These are phyloP conservation scores for Pichia cabralensis DNA, from an alignment of 805 yeast species.

Conservation along the genomic window DNA sequence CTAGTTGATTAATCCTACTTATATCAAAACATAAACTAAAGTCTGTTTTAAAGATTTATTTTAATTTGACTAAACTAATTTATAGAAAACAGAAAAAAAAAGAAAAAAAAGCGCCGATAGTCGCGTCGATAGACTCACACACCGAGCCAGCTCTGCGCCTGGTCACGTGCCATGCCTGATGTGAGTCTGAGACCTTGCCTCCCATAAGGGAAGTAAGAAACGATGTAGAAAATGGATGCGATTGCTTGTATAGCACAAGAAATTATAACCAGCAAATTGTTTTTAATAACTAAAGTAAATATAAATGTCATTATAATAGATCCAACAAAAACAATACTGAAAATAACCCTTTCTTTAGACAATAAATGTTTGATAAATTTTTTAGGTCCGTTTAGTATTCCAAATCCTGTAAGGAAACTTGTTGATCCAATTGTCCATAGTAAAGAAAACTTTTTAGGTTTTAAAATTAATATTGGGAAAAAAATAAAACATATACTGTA, in stretches of 20 bases:
- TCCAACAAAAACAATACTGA: slow-evolving; percentile 62
- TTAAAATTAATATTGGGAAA: slow-evolving; percentile 72
- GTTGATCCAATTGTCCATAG: slow-evolving; percentile 83
- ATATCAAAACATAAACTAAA: too few relatives aligned
- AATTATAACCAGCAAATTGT: slow-evolving; percentile 59
- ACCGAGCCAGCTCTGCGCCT: slow-evolving; percentile 22
- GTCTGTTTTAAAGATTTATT: too few relatives aligned
- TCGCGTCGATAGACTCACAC: too few relatives aligned
- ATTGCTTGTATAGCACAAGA: slow-evolving; percentile 63
- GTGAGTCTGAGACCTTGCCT: slow-evolving; percentile 56
- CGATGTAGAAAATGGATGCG: slow-evolving; percentile 72
- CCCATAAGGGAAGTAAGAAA: slow-evolving; percentile 91
- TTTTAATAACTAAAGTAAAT: slow-evolving; percentile 53
- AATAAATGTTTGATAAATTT: slow-evolving; percentile 58
- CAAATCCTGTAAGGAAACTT: slow-evolving; percentile 73
- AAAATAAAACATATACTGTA: slow-evolving; percentile 66
- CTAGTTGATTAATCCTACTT: too few relatives aligned
- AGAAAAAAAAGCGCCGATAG: too few relatives aligned
- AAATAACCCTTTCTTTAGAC: slow-evolving; percentile 62
- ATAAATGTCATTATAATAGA: slow-evolving; percentile 64
- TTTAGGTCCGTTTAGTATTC: slow-evolving; percentile 78
- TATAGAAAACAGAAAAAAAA: too few relatives aligned
- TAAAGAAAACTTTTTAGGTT: slow-evolving; percentile 78
- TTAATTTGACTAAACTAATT: too few relatives aligned
- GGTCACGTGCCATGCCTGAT: slow-evolving; percentile 35